Evolutionary conservation across 1,284 basidiomycete genomes (phyloP).

Genomic region (Ustilago vetiveriae): DNA sequence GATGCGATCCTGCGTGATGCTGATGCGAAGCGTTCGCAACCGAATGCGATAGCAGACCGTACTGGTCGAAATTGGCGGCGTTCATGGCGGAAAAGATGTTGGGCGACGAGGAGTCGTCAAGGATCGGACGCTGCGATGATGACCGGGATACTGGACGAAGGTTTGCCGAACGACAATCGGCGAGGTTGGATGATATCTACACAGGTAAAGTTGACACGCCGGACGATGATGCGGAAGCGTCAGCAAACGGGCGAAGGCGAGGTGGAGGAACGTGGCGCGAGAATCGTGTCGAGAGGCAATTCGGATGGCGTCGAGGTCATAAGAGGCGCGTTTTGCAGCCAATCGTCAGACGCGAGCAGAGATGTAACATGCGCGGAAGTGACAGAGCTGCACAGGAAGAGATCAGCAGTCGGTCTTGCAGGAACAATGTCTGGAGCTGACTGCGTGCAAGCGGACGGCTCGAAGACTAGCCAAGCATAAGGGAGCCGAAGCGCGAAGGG

Average conservation of each 20-base stretch:
- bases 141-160: constrained; percentile 4
- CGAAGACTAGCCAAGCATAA: too few species aligned
- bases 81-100: constrained; percentile 50
- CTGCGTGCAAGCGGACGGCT: too few species aligned
- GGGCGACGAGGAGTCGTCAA: constrained; percentile 36
- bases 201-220: too few species aligned
- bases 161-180: background rate
- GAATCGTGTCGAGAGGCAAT: constrained; percentile 1
- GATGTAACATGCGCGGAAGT: constrained; percentile 1
- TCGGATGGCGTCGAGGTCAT: constrained; percentile 13
- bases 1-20: constrained; percentile 45
- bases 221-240: constrained; percentile 2
- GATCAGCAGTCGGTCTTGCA: too few species aligned
- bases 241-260: background rate
- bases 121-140: constrained; percentile 44
- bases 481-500: background rate
- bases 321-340: constrained; percentile 11
- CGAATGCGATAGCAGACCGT: constrained; percentile 46
- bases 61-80: constrained; percentile 49
- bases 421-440: too few species aligned
- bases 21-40: constrained; percentile 43
- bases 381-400: too few species aligned
- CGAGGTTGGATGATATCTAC: too few species aligned
- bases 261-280: constrained; percentile 20
- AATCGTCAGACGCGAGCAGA: background rate